Evolutionary conservation across 2,329 filamentous ascomycete species (phyloP).

Genomic region (Fusarium beomiforme): DNA sequence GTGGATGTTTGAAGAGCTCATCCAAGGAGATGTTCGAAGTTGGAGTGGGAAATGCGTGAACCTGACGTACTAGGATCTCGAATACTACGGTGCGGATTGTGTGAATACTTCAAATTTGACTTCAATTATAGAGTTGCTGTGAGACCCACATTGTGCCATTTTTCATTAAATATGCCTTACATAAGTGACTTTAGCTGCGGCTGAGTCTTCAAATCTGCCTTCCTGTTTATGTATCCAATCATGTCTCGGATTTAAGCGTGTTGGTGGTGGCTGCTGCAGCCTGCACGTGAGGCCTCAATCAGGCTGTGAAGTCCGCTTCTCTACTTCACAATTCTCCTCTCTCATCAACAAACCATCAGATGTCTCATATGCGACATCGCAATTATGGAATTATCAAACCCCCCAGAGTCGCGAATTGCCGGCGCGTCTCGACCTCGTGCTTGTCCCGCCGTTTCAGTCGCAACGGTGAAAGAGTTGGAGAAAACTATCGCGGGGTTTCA

Average conservation of each 20-base stretch:
- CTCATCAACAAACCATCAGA: fast-evolving
- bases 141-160: too few species aligned
- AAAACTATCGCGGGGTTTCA: constrained; percentile 9
- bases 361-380: neutral
- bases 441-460: neutral
- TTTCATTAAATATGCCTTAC: neutral
- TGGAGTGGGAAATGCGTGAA: neutral
- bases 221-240: neutral
- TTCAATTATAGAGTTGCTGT: too few species aligned
- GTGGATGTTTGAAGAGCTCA: neutral
- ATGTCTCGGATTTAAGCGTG: neutral
- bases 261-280: neutral
- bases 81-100: too few species aligned
- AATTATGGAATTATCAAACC: neutral
- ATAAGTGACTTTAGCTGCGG: neutral
- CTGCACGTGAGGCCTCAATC: neutral
- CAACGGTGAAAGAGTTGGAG: neutral
- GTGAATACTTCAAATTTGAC: too few species aligned
- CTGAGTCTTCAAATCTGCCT: neutral
- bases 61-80: neutral
- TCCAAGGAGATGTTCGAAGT: neutral
- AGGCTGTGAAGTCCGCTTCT: neutral
- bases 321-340: neutral
- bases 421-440: neutral
- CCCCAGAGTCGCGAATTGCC: fast-evolving